Evolutionary conservation across 176 grass and related monocot genomes (phyloP).

Genomic region (Carex pumila): DNA sequence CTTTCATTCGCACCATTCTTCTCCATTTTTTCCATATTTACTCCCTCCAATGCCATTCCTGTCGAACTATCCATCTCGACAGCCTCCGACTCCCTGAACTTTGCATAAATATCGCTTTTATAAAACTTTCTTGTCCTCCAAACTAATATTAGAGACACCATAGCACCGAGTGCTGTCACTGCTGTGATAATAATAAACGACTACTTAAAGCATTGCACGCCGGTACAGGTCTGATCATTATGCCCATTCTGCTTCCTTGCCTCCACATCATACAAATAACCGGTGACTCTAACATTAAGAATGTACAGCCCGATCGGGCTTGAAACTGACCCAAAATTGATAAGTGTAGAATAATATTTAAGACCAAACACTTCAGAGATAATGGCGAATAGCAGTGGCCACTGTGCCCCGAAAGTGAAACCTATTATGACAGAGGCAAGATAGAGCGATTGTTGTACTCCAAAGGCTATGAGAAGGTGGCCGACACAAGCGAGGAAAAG

Average conservation of each 20-base stretch:
- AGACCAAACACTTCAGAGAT: conserved; percentile 94
- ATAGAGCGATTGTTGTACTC: conserved; percentile 51
- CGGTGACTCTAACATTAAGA: conserved; percentile 50
- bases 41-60: neutral
- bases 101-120: conserved; percentile 59
- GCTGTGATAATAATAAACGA: conserved; percentile 61
- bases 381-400: conserved; percentile 82
- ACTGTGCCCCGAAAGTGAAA: conserved; percentile 91
- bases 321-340: conserved; percentile 71
- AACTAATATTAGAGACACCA: conserved; percentile 55
- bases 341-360: conserved; percentile 82
- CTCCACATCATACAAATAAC: conserved; percentile 50
- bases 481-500: conserved; percentile 70
- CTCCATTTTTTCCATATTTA: conserved; percentile 12
- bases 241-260: conserved; percentile 22
- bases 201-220: conserved; percentile 40
- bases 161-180: conserved; percentile 31
- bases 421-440: conserved; percentile 61
- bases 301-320: conserved; percentile 70
- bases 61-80: neutral
- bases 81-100: conserved; percentile 28
- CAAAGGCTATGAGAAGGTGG: conserved; percentile 57
- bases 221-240: conserved; percentile 30
- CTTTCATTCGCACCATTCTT: neutral
- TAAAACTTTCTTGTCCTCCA: conserved; percentile 71